These are phyloP conservation scores for Mariannaea sp. DNA, from an alignment of 2,329 filamentous ascomycete species.

Conservation along the genomic window DNA sequence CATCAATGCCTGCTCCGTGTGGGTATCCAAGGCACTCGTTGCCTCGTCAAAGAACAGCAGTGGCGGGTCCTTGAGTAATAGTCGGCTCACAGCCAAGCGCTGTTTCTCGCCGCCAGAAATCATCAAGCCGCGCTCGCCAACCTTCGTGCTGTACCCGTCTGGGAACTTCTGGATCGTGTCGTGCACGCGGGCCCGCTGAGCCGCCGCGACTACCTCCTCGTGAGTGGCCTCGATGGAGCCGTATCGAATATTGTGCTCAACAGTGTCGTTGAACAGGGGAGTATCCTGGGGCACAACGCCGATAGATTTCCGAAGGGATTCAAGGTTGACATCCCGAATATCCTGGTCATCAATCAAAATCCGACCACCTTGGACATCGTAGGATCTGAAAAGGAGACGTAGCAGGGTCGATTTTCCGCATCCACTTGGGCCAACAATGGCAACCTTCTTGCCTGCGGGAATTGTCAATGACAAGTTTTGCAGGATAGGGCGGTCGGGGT, in stretches of 20 bases:
- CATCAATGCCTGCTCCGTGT: conserved; percentile 89
- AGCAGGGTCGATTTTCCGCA: conserved; percentile 96
- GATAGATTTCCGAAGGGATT: conserved; percentile 82
- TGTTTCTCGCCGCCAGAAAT: conserved; percentile 96
- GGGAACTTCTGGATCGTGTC: conserved; percentile 80
- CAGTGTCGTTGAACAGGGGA: conserved; percentile 94
- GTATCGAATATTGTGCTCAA: conserved; percentile 94
- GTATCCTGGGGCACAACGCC: conserved; percentile 98
- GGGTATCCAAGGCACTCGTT: conserved; percentile 88
- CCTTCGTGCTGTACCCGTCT: conserved; percentile 87
- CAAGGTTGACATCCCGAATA: conserved; percentile 78
- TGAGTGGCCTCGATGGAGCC: conserved; percentile 77
- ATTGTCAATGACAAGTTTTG: conserved; percentile 85
- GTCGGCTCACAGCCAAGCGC: conserved; percentile 78
- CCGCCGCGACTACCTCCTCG: conserved; percentile 76
- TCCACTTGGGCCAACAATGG: conserved; percentile 91
- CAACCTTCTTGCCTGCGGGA: conserved; percentile 93
- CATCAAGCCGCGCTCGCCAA: conserved; percentile 95
- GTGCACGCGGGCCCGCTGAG: conserved; percentile 82
- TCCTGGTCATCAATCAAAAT: conserved; percentile 95
- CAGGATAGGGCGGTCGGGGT: conserved; percentile 83
- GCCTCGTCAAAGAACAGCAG: conserved; percentile 95
- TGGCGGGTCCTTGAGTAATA: conserved; percentile 88
- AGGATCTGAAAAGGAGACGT: conserved; percentile 89
- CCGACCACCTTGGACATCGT: conserved; percentile 82